Percentiles rank a stretch among this genome's conserved stretches.
phyloP scores from a whole-genome alignment of 768 basidiomycete species.

The Roridomyces roridus region DNA sequence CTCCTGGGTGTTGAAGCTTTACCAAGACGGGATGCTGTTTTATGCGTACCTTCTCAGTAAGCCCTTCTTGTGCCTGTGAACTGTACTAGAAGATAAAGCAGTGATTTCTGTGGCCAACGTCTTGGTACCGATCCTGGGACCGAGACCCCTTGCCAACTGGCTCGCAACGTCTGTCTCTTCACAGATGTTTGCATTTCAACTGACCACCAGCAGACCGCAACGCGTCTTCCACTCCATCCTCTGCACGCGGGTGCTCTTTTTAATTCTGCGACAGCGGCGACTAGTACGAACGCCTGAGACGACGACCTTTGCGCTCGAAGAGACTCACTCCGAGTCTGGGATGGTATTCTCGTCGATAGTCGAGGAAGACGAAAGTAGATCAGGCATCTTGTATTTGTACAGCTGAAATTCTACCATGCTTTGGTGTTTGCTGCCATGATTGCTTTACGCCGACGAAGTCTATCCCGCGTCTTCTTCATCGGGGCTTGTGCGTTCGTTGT shows the following conservation, averaged over 20 bases:
- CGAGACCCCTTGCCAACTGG: slow-evolving; percentile 47
- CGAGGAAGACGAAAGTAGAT: background rate
- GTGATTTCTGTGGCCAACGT: slow-evolving; percentile 47
- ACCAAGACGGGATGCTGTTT: slow-evolving; percentile 48
- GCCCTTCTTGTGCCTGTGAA: slow-evolving; percentile 12
- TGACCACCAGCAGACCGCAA: slow-evolving; percentile 46
- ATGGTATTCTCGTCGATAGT: slow-evolving; percentile 18
- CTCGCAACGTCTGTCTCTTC: slow-evolving; percentile 43
- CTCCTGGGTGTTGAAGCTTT: slow-evolving; percentile 43
- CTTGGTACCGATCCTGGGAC: slow-evolving; percentile 42
- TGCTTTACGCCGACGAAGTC: slow-evolving; percentile 54
- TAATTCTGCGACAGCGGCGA: slow-evolving; percentile 41
- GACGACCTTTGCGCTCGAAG: slow-evolving; percentile 16
- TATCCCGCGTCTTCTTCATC: slow-evolving; percentile 50
- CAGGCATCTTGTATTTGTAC: too few species aligned
- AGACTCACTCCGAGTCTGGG: background rate
- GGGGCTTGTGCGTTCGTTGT: slow-evolving; percentile 40
- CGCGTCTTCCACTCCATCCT: slow-evolving; percentile 51
- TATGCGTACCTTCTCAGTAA: slow-evolving; percentile 46
- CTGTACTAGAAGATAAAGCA: too few species aligned
- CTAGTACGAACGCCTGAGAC: slow-evolving; percentile 27
- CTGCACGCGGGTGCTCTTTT: slow-evolving; percentile 47
- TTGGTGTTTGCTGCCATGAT: slow-evolving; percentile 25
- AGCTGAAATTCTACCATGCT: too few species aligned
- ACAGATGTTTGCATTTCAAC: too few species aligned